These are phyloP conservation scores for Globisporangium alternatum DNA, from an alignment of 352 stramenopile species.

Conservation along the genomic window DNA sequence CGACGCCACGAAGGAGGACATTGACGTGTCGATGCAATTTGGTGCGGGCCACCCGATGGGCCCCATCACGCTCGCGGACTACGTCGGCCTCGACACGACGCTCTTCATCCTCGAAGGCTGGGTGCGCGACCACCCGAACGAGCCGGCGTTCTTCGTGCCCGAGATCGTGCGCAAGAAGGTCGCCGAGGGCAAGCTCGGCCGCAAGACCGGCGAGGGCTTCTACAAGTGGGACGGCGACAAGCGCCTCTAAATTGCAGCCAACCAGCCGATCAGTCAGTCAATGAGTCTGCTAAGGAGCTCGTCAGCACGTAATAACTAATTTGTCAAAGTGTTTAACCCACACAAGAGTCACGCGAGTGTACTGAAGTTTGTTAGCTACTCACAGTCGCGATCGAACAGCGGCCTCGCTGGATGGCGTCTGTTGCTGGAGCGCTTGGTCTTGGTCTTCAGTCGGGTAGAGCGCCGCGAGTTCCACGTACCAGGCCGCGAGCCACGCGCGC, in stretches of 20 bases:
- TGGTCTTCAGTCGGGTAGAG: slow-evolving; percentile 24
- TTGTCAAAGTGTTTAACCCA: neutral
- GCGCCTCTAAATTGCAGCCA: slow-evolving; percentile 41
- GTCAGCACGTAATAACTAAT: neutral
- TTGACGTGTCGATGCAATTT: slow-evolving; percentile 97
- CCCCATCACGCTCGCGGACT: slow-evolving; percentile 92
- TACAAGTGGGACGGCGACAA: slow-evolving; percentile 92
- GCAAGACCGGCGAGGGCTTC: slow-evolving; percentile 96
- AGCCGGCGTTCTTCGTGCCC: slow-evolving; percentile 95
- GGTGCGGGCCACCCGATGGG: slow-evolving; percentile 97
- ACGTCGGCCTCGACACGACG: slow-evolving; percentile 96
- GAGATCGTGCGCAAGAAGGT: slow-evolving; percentile 91
- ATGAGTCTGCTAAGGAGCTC: neutral
- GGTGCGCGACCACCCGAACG: slow-evolving; percentile 94
- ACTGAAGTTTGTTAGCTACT: neutral
- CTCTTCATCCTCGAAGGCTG: slow-evolving; percentile 96
- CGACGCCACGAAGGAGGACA: slow-evolving; percentile 94
- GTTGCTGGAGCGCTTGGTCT: neutral
- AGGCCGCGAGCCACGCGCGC: slow-evolving; percentile 56
- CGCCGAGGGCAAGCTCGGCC: slow-evolving; percentile 90
- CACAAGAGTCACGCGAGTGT: neutral
- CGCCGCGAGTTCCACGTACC: slow-evolving; percentile 49
- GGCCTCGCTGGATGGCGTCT: neutral
- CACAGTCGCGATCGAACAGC: neutral
- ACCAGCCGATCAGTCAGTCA: neutral